Evolutionary conservation across 2,329 filamentous ascomycete species (phyloP), one percentile per base, ranked within the genome.

Genomic region (Lecanosticta acicola): DNA sequence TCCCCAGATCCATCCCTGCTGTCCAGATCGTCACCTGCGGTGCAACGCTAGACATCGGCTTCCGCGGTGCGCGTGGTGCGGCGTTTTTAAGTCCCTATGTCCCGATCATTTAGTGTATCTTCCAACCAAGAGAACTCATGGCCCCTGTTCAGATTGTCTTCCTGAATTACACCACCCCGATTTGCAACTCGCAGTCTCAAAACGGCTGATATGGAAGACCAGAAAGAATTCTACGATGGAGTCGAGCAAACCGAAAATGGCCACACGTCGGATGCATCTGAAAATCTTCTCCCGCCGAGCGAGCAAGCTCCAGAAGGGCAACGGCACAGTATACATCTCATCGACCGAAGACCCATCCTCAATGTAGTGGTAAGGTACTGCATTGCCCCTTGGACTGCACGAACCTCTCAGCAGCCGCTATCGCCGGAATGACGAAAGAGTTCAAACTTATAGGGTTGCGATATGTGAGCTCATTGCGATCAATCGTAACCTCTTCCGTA

Each of bases 351-450:
- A 32, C 59, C 72, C 14, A 69, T 73, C 20, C 55, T 66, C 4
- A 71, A 66, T 0, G 64, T 71, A 2, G 70, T 70, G 10, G 55
- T 58, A 17, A 55, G 53, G 53, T 55, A 55, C 41, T 50, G 52
- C 29, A 54, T 57, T 33, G 48, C 46, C 32, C 50, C 16, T 53
- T 53, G 50, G 87, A 93, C 61, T 74, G 87, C 24, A 87, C 84
- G 1, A 91, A 91, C 65, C 68, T 90, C 62, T 79, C 79, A n/a
- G 73, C 79, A 17, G 85, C 85, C 33, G 79, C 79, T 37, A 83
- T 91, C 62, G 85, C 87, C 16, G 86, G 76, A 45, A 73, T 72
- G 70, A 66, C 54, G 3, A 46, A 40, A 3, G 67, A 71, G 13
- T 48, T 72, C 8, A 41, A 41, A 8, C 36, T 45, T 36, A 41